Evolutionary conservation across 73 alveolate genomes (phyloP), one percentile per base, ranked within the genome.

Genomic region (Effrenium voratum): DNA sequence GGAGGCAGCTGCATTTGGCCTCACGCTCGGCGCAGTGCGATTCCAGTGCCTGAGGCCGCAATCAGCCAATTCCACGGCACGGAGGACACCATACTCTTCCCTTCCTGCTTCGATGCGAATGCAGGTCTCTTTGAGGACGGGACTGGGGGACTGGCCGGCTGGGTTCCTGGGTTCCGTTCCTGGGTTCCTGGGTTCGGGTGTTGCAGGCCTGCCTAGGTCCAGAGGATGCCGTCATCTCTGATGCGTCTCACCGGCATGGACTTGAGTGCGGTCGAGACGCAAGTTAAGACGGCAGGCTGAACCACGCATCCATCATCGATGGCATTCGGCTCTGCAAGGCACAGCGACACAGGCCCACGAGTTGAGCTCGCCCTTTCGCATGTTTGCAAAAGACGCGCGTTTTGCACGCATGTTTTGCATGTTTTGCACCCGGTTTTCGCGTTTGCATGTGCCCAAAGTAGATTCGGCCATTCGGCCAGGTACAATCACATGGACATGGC

Each of bases 231-330:
- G 98, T 99, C 85, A 99, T 99, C 83, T 84, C 99, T 2, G 99
- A 99, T 80, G 99, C 99, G 94, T 47, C 81, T 10, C 59, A 60
- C 79, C 46, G 68, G 91, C 70, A 3, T 24, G 19, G 13, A 16
- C 28, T 34, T 16, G 40, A 36, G 5, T 5, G 22, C 52, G 3
- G 40, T 36, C 43, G 63, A 19, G 36, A 43, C 26, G 8, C 10
- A 24, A 13, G 40, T 66, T n/a, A 66, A 0, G 79, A 66, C 34
- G 91, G 49, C 75, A 90, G 97, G 93, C 95, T 99, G 72, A 99
- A 99, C 98, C 99, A 99, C 66, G 99, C 99, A 47, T 99, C 99
- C 40, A 99, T 99, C 70, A 99, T 99, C 60, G 99, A 99, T 85
- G 99, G 99, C 52, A 98, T 99, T 77, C 85, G 99, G 50, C 95